Evolutionary conservation across 2,329 filamentous ascomycete species (phyloP), one percentile per base, ranked within the genome.

Genomic region (Sporothrix mexicana): DNA sequence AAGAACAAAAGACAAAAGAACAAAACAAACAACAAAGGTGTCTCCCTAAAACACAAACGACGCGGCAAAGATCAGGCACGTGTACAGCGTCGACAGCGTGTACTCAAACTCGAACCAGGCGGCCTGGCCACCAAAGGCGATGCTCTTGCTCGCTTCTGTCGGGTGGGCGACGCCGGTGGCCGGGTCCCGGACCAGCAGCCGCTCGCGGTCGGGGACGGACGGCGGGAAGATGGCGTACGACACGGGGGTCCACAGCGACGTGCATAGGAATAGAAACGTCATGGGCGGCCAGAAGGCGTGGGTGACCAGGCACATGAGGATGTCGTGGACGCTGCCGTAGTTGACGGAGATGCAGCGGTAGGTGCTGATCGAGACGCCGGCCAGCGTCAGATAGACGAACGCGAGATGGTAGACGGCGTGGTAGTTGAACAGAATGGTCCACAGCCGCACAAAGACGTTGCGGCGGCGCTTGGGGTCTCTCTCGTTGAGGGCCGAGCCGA

Each of bases 221-320:
- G 89, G 89, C 0, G 89, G 89, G 75, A 86, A 86, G 70, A 91
- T 85, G 25, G 88, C 87, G 77, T 91, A 91, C 1, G 83, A 82
- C 59, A 91, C 83, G 0, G 89, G 89, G 0, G 84, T 87, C 86
- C 87, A 89, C 30, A 88, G 80, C 1, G 86, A 86, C 55, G 82
- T 85, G 81, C 84, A 85, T 67, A 86, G 83, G 77, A 87, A 86
- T 55, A 89, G 76, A 80, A 88, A 90, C 0, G 87, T 85, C 67
- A 90, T 77, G 0, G 88, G 88, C 9, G 88, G 88, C 88, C 88
- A 91, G 80, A 87, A 87, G 10, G 87, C 87, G 78, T 90, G 88
- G 0, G 88, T 89, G 36, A 91, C 77, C 10, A 91, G 80, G 75
- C 84, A 85, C 69, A 86, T 77, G 20, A 88, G 80, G n/a, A 84